Conservation (phyloP, 2,329 filamentous ascomycete genomes). For the Cordyceps sp. region DNA sequence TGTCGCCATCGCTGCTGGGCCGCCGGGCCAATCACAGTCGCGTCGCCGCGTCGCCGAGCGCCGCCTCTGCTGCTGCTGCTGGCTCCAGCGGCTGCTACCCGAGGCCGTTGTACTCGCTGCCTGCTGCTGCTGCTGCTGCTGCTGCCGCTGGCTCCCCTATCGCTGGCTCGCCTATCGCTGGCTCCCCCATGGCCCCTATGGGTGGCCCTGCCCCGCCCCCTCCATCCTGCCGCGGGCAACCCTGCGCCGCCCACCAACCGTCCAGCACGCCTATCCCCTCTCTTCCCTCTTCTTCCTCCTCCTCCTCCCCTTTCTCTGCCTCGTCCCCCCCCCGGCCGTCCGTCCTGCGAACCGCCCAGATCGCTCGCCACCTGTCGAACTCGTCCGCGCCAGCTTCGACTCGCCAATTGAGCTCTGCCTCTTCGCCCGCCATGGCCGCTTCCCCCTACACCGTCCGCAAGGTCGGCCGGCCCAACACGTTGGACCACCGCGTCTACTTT, state of each 20-base stretch:
- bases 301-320: slow-evolving; percentile 9
- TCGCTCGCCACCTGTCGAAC: slow-evolving; percentile 35
- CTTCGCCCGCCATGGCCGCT: slow-evolving; percentile 30
- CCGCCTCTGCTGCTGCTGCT: not conserved
- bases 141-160: too few relatives aligned
- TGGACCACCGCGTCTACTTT: slow-evolving; percentile 94
- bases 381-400: slow-evolving; percentile 1
- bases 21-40: not conserved
- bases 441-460: slow-evolving; percentile 66
- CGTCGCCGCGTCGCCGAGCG: not conserved
- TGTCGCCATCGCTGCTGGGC: not conserved
- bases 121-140: too few relatives aligned
- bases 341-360: slow-evolving; percentile 29
- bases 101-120: too few relatives aligned
- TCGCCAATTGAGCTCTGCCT: not conserved
- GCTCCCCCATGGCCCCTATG: too few relatives aligned
- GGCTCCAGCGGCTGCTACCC: too few relatives aligned
- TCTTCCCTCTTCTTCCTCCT: not conserved
- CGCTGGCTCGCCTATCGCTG: too few relatives aligned
- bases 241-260: slow-evolving; percentile 6
- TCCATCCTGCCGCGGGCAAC: slow-evolving; percentile 15
- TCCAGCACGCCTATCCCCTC: too few relatives aligned
- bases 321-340: slow-evolving; percentile 13
- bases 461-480: slow-evolving; percentile 76
- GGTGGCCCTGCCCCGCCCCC: too few relatives aligned